Percentiles rank a stretch among this genome's conserved stretches.
phyloP scores from a whole-genome alignment of 169 alveolate species.

The Plasmodium vinckei region DNA sequence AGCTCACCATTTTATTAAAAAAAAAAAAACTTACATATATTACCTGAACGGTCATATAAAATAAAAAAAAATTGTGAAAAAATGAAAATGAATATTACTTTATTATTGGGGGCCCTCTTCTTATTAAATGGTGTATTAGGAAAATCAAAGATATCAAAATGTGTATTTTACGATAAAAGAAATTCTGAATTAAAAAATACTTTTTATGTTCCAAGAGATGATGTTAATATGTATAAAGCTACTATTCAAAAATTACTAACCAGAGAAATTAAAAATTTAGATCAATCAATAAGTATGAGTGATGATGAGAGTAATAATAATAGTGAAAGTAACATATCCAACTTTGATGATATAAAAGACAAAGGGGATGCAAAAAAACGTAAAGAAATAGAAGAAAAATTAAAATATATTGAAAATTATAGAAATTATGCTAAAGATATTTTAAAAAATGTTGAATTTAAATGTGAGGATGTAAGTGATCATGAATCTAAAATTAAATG shows the following conservation, averaged over 20 bases:
- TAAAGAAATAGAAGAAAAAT: constrained; percentile 62
- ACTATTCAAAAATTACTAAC: constrained; percentile 36
- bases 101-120: neutral
- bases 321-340: constrained; percentile 5
- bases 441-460: constrained; percentile 60
- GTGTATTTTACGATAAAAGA: constrained; percentile 39
- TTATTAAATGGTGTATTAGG: neutral
- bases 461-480: constrained; percentile 41
- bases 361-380: constrained; percentile 53
- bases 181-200: constrained; percentile 38
- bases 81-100: too few relatives aligned
- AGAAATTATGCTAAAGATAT: constrained; percentile 50
- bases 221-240: constrained; percentile 53
- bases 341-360: constrained; percentile 45
- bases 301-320: neutral
- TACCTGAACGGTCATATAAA: too few relatives aligned
- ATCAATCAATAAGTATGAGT: constrained; percentile 9
- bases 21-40: too few relatives aligned
- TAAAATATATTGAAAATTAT: constrained; percentile 62
- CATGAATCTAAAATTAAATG: constrained; percentile 45
- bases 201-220: constrained; percentile 40
- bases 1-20: too few relatives aligned
- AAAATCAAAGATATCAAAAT: constrained; percentile 43
- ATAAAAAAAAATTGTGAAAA: too few relatives aligned
- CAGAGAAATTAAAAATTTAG: constrained; percentile 20